Conservation (phyloP, 768 basidiomycete genomes). For the Trametes villosa region DNA sequence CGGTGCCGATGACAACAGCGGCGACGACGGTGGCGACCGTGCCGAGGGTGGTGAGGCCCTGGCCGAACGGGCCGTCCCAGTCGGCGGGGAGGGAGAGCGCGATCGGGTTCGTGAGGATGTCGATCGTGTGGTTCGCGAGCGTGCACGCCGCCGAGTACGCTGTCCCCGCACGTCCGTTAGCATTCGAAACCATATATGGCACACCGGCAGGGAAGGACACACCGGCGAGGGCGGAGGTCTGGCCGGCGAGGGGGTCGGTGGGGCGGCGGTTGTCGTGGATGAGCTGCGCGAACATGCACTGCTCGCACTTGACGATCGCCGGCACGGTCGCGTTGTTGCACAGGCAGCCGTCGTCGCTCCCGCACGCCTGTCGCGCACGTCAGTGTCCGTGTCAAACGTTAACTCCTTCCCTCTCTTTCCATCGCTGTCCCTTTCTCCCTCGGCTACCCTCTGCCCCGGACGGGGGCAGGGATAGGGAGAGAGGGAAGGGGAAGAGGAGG, state of each 20-base stretch:
- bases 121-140: conserved; percentile 44
- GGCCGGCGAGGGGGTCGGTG: conserved; percentile 62
- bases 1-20: conserved; percentile 52
- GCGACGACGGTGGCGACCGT: conserved; percentile 50
- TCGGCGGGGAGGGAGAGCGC: conserved; percentile 48
- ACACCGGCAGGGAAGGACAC: conserved; percentile 19
- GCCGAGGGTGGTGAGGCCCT: conserved; percentile 47
- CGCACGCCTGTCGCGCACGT: conserved; percentile 44
- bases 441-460: too few species aligned
- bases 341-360: conserved; percentile 53
- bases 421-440: too few species aligned
- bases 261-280: conserved; percentile 55
- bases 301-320: conserved; percentile 57
- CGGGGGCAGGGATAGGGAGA: too few species aligned
- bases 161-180: too few species aligned
- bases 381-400: too few species aligned
- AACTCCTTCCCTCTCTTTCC: too few species aligned
- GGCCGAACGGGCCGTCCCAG: conserved; percentile 67
- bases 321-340: conserved; percentile 50
- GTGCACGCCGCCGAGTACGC: conserved; percentile 60
- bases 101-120: conserved; percentile 40
- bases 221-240: conserved; percentile 63
- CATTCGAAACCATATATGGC: too few species aligned
- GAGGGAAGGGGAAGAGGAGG: too few species aligned
- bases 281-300: conserved; percentile 66